Evolutionary conservation across 495 filamentous ascomycete genomes (phyloP), one percentile per base, ranked within the genome.

Genomic region (Geopyxis carbonaria): DNA sequence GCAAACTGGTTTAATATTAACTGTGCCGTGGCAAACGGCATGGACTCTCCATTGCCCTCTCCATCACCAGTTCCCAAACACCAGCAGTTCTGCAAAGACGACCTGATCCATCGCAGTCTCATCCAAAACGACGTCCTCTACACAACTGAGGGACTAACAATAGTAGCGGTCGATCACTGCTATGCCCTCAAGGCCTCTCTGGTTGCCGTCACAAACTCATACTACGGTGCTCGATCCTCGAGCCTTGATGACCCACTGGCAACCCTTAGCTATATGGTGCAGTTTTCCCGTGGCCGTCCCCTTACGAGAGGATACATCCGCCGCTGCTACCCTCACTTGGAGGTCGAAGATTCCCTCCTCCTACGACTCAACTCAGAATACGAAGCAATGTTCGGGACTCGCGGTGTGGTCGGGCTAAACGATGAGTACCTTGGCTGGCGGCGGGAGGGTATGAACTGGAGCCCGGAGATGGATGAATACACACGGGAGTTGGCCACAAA

Each of bases 361-460:
- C 38, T 56, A 16, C 38, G 51, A n/a, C 27, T 56, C 16, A 51
- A 50, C 8, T 33, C 38, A 10, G 42, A 44, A 22, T 56, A 56
- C 15, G 53, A 56, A 34, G 51, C 41, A 38, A 33, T 40, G 18
- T 50, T 43, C 34, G 38, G 35, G 18, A 42, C 35, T 9, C 34
- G 53, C 6, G 53, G 53, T 0, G 35, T 56, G 6, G 47, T 46
- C 13, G 53, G 53, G 22, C 51, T 56, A 25, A 55, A 56, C 36
- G 53, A 56, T 35, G 53, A 56, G 34, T 56, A 47, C 19, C 42
- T 56, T 34, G 42, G 35, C 10, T 56, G 53, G 53, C 50, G 52
- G 23, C 30, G 53, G 23, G 53, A 56, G 14, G 53, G 53, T 25
- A 31, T 46, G 11, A 52, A 42, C 9, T 46, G 49, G 47, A 36